phyloP scores from a whole-genome alignment of 148 eudicot species.

The Chenopodium suecicum region DNA sequence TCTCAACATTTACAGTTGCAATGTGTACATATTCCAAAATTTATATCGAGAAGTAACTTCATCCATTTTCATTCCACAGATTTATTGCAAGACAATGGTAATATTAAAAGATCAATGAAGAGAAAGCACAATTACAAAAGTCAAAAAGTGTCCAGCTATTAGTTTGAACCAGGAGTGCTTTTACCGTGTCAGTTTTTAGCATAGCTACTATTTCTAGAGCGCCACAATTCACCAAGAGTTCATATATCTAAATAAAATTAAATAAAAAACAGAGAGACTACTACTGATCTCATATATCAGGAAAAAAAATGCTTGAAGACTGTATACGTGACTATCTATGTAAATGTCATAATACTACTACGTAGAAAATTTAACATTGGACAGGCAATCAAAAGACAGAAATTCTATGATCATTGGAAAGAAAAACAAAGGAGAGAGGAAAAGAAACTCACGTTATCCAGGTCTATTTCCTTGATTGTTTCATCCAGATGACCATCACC shows the following conservation, averaged over 20 bases:
- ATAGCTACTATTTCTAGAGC: background rate
- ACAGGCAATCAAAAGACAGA: too few relatives aligned
- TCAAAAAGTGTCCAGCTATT: background rate
- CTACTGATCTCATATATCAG: background rate
- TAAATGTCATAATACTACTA: background rate
- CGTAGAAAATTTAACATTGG: background rate
- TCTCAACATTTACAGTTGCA: too few relatives aligned
- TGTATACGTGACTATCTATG: background rate
- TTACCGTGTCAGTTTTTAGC: background rate
- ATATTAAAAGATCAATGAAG: background rate
- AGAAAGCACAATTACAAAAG: background rate
- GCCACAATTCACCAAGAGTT: background rate
- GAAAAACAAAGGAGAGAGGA: background rate
- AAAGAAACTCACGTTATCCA: constrained; percentile 38
- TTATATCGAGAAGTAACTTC: background rate
- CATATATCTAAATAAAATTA: background rate
- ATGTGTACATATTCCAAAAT: background rate
- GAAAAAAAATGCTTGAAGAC: background rate
- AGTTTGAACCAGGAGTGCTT: background rate
- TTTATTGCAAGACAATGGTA: background rate
- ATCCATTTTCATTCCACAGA: background rate
- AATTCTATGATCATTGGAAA: background rate
- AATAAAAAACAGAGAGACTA: too few relatives aligned
- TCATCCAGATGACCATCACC: constrained; percentile 45
- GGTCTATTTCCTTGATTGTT: constrained; percentile 39